phyloP scores from a whole-genome alignment of 176 grass and related monocot genomes.

The Zea luxurians region DNA sequence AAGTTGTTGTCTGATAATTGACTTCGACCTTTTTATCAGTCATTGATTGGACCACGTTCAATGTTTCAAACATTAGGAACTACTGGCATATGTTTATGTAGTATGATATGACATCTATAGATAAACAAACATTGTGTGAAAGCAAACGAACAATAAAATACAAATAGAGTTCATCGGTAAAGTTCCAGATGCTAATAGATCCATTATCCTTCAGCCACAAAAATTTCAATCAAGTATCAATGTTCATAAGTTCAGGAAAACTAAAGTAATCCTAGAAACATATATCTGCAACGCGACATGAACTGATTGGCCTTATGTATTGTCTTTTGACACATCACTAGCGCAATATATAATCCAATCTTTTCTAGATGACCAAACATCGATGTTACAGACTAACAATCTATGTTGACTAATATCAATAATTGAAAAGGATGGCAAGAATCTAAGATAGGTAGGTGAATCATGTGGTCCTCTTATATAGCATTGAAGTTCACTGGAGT shows the following conservation, averaged over 20 bases:
- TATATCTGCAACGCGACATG: not conserved
- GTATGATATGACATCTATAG: not conserved
- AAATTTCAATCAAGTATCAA: not conserved
- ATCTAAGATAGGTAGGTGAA: constrained; percentile 1
- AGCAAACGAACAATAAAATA: not conserved
- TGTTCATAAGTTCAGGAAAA: not conserved
- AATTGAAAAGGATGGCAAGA: not conserved
- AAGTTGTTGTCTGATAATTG: not conserved
- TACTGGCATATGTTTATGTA: constrained; percentile 16
- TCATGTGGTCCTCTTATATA: not conserved
- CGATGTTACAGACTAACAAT: not conserved
- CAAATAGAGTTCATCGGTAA: constrained; percentile 7
- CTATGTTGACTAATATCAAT: not conserved
- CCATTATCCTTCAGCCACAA: constrained; percentile 9
- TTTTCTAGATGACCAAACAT: not conserved
- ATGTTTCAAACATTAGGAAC: not conserved
- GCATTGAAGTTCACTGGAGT: not conserved
- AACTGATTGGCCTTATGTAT: not conserved
- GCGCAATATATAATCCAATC: not conserved
- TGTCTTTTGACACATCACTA: constrained; percentile 2
- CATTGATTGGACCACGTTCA: not conserved
- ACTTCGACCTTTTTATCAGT: not conserved
- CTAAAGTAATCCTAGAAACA: constrained; percentile 14
- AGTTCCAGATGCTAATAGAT: not conserved
- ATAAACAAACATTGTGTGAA: not conserved